phyloP scores from a whole-genome alignment of 768 basidiomycete genomes.

The Rhizopogon sp. region DNA sequence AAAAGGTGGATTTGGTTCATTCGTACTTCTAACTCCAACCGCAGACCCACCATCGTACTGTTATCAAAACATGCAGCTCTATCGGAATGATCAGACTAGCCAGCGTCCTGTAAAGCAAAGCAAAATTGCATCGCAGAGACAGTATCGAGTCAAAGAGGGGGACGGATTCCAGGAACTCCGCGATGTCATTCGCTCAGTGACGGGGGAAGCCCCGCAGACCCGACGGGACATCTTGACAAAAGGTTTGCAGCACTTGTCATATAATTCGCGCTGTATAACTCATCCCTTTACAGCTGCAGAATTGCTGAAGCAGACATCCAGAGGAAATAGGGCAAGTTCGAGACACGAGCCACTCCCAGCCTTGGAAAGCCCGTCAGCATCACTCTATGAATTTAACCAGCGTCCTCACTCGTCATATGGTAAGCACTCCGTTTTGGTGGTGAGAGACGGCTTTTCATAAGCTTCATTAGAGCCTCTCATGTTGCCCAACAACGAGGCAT shows the following conservation, averaged over 20 bases:
- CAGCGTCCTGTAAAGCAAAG: neutral
- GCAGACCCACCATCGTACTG: neutral
- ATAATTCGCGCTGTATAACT: neutral
- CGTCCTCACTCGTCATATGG: neutral
- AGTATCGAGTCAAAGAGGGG: slow-evolving; percentile 25
- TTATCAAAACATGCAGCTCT: neutral
- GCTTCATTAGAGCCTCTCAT: neutral
- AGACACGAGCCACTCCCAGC: neutral
- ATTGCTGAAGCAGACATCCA: neutral
- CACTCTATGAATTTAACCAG: neutral
- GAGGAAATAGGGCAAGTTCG: neutral
- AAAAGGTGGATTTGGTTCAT: neutral
- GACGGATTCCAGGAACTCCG: slow-evolving; percentile 27
- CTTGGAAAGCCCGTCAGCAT: neutral
- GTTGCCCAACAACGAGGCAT: neutral
- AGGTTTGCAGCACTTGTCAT: slow-evolving; percentile 6
- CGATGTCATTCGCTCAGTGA: slow-evolving; percentile 17
- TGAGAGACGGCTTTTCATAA: neutral
- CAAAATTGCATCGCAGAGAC: slow-evolving; percentile 18
- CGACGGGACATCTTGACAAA: slow-evolving; percentile 22
- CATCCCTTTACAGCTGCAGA: neutral
- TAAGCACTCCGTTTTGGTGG: neutral
- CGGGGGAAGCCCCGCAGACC: slow-evolving; percentile 20
- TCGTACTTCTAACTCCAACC: neutral
- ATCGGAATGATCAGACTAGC: neutral